phyloP scores from a whole-genome alignment of 2,329 filamentous ascomycete species.

The Thielaviopsis populi region DNA sequence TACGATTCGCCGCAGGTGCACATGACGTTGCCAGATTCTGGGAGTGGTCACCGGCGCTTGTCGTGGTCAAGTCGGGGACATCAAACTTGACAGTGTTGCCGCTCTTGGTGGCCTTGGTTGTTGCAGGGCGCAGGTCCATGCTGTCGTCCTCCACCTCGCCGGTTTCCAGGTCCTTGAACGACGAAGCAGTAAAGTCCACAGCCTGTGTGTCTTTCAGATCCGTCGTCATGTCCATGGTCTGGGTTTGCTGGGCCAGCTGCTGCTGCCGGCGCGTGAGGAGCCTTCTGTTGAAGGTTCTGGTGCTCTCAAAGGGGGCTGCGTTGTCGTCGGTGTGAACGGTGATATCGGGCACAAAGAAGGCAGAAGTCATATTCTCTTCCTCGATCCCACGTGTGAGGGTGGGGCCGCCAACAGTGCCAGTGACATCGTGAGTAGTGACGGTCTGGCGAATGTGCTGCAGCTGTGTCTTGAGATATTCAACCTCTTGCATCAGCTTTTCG shows the following conservation, averaged over 20 bases:
- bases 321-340: constrained; percentile 34
- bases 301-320: constrained; percentile 26
- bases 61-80: constrained; percentile 26
- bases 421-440: constrained; percentile 25
- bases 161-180: constrained; percentile 18
- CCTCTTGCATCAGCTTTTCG: constrained; percentile 32
- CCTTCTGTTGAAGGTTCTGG: constrained; percentile 25
- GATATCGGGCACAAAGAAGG: constrained; percentile 43
- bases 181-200: constrained; percentile 22
- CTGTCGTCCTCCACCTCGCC: constrained; percentile 17
- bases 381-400: constrained; percentile 19
- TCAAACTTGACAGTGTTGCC: constrained; percentile 23
- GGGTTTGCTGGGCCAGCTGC: constrained; percentile 61
- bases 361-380: constrained; percentile 43
- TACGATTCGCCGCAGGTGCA: constrained; percentile 25
- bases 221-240: constrained; percentile 88
- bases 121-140: constrained; percentile 3
- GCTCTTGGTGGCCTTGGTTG: constrained; percentile 9
- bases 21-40: constrained; percentile 6
- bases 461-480: constrained; percentile 32
- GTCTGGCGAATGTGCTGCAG: constrained; percentile 29
- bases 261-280: constrained; percentile 25
- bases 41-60: constrained; percentile 20
- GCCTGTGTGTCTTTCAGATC: constrained; percentile 35
- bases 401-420: not conserved